Conservation (phyloP, 2,329 filamentous ascomycete genomes). For the Fusarium secorum region DNA sequence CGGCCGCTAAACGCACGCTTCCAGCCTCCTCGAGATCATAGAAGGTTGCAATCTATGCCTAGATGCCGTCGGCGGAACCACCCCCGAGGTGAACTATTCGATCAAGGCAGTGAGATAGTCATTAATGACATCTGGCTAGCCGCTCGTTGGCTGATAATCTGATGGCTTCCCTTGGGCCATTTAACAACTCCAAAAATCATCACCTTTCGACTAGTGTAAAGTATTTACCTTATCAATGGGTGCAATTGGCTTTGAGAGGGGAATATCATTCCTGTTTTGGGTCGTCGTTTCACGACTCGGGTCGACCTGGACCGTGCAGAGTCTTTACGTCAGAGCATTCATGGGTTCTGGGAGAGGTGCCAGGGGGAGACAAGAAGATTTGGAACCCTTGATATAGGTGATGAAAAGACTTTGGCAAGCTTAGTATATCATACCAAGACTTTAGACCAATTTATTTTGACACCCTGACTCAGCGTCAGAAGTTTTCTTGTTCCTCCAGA, state of each 20-base stretch:
- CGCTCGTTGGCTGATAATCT: slow-evolving; percentile 9
- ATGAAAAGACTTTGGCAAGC: neutral
- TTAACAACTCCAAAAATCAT: slow-evolving; percentile 11
- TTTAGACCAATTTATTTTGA: neutral
- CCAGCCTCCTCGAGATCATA: slow-evolving; percentile 1
- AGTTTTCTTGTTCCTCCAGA: neutral
- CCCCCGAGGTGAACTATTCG: neutral
- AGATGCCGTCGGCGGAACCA: slow-evolving; percentile 3
- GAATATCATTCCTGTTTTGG: slow-evolving; percentile 12
- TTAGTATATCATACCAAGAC: neutral
- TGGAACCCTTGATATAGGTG: neutral
- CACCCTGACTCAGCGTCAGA: neutral
- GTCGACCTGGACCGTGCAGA: slow-evolving; percentile 14
- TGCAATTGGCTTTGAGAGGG: slow-evolving; percentile 2
- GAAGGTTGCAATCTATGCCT: neutral
- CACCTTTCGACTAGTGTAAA: slow-evolving; percentile 27
- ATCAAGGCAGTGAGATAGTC: neutral
- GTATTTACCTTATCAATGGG: neutral
- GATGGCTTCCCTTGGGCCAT: neutral
- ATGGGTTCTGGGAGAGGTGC: neutral
- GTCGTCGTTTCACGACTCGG: slow-evolving; percentile 12
- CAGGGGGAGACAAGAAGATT: neutral
- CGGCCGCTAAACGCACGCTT: neutral
- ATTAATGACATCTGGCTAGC: slow-evolving; percentile 19
- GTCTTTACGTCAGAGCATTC: slow-evolving; percentile 27